phyloP scores from a whole-genome alignment of 768 basidiomycete species.

The Auriculariales sp. region DNA sequence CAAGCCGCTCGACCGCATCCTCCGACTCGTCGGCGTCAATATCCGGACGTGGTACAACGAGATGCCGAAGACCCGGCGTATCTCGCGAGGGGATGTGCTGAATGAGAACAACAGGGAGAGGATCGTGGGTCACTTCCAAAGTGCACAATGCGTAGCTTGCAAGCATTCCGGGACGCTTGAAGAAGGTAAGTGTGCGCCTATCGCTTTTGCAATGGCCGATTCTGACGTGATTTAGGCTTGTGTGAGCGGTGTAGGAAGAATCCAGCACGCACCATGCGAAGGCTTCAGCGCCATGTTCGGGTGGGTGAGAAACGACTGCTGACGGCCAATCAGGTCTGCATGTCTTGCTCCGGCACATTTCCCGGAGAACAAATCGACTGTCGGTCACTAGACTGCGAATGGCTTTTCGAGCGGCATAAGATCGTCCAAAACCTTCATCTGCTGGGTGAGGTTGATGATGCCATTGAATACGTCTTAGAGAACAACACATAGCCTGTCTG shows the following conservation, averaged over 20 bases:
- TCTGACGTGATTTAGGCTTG: conserved; percentile 16
- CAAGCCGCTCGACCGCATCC: conserved; percentile 78
- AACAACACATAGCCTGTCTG: no score
- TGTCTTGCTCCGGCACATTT: conserved; percentile 46
- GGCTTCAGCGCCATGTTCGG: conserved; percentile 38
- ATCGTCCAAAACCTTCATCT: conserved; percentile 18
- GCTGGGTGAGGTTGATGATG: no score
- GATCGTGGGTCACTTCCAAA: conserved; percentile 67
- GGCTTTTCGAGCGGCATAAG: conserved; percentile 60
- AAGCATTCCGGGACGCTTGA: conserved; percentile 27
- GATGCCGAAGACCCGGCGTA: conserved; percentile 54
- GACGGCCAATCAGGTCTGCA: conserved; percentile 55
- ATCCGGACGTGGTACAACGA: conserved; percentile 75
- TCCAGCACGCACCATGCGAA: conserved; percentile 39
- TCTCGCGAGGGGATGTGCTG: conserved; percentile 16
- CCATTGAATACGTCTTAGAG: no score
- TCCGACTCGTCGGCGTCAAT: conserved; percentile 83
- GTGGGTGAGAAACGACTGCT: conserved; percentile 38
- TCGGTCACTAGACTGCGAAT: conserved; percentile 75
- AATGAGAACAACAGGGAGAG: conserved; percentile 21
- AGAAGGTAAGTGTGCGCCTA: conserved; percentile 27
- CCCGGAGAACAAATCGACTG: conserved; percentile 51
- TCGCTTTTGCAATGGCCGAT: not conserved
- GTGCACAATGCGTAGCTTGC: conserved; percentile 57
- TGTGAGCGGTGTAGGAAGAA: conserved; percentile 44